Conservation (phyloP, 345 rosid species). For the Brassica nigra region DNA sequence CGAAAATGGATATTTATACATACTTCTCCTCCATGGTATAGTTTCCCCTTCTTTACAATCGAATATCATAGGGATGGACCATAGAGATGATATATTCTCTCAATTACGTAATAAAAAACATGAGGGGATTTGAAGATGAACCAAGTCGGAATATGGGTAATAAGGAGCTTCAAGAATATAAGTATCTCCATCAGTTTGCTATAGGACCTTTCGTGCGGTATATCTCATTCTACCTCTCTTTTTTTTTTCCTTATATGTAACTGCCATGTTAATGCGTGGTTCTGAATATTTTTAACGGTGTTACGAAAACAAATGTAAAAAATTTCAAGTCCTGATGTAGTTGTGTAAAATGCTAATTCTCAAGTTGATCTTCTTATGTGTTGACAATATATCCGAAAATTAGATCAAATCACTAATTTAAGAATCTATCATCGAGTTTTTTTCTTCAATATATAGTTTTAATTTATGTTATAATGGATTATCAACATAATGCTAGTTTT, state of each 20-base stretch:
- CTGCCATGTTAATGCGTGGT: background rate
- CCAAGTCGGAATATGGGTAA: conserved; percentile 32
- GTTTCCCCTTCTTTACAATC: background rate
- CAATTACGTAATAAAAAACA: conserved; percentile 1
- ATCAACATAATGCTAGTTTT: background rate
- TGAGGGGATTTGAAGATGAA: conserved; percentile 28
- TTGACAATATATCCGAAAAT: background rate
- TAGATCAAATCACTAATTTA: background rate
- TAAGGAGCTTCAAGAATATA: conserved; percentile 14
- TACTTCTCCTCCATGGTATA: background rate
- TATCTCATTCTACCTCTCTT: background rate
- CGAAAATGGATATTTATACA: conserved; percentile 18
- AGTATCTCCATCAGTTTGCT: background rate
- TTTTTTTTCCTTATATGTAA: background rate
- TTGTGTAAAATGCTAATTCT: background rate
- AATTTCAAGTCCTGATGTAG: background rate
- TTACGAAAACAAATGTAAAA: background rate
- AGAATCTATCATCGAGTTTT: background rate
- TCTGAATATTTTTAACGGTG: background rate
- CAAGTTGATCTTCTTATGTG: background rate
- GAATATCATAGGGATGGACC: conserved; percentile 17
- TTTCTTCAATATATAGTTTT: background rate
- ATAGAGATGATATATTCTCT: background rate
- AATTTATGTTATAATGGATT: background rate
- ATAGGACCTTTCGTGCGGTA: background rate